phyloP scores from a whole-genome alignment of 2,329 filamentous ascomycete species.

The Trichoderma sp. region DNA sequence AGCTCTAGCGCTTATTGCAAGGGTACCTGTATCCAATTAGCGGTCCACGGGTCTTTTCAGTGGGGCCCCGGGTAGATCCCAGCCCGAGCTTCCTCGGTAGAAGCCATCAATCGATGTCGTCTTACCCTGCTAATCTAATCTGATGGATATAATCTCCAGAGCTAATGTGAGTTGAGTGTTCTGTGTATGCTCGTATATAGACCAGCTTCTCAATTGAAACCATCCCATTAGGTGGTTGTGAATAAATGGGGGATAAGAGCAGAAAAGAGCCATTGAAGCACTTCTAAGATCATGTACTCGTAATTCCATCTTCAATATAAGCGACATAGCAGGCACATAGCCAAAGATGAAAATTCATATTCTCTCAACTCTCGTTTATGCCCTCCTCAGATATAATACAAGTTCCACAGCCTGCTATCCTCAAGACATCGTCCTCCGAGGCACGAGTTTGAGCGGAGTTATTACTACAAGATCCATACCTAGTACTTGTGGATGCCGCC shows the following conservation, averaged over 20 bases:
- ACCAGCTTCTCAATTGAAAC: too few relatives aligned
- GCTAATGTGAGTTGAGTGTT: neutral
- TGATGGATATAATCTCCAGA: neutral
- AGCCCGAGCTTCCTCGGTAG: neutral
- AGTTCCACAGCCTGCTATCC: neutral
- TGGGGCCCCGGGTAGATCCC: neutral
- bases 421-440: neutral
- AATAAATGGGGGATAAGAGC: neutral
- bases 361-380: neutral
- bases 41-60: neutral
- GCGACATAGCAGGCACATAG: neutral
- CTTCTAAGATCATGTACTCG: neutral
- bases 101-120: neutral
- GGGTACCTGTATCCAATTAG: neutral
- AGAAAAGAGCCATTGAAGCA: neutral
- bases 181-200: too few relatives aligned
- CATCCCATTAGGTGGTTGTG: neutral
- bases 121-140: neutral
- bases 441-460: slow-evolving; percentile 18
- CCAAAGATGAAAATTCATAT: neutral
- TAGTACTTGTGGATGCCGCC: neutral
- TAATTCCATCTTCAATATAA: neutral
- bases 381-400: neutral
- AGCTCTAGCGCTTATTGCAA: neutral
- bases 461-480: neutral